phyloP scores from a whole-genome alignment of 345 rosid species.

The Clarkia xantiana region DNA sequence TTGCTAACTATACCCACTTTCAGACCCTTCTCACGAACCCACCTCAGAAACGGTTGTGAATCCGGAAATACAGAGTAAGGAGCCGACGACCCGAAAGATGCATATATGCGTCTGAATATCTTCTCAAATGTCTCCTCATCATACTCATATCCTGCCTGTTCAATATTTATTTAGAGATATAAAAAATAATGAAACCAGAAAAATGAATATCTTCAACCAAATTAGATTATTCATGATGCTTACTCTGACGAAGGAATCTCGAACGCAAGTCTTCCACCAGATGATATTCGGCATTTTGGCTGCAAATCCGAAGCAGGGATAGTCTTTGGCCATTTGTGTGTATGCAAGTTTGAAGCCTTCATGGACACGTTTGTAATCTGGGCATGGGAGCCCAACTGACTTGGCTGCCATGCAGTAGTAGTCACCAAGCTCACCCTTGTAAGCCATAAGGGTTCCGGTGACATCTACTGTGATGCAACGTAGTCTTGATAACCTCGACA shows the following conservation, averaged over 20 bases:
- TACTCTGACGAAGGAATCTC: constrained; percentile 75
- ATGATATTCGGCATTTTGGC: constrained; percentile 78
- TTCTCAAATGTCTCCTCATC: constrained; percentile 91
- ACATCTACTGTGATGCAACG: constrained; percentile 90
- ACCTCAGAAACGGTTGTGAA: constrained; percentile 71
- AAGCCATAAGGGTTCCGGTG: constrained; percentile 91
- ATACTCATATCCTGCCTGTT: constrained; percentile 92
- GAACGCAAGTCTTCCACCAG: constrained; percentile 92
- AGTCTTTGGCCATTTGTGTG: constrained; percentile 66
- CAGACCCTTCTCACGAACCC: constrained; percentile 62
- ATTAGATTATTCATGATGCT: not conserved
- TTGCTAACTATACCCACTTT: constrained; percentile 69
- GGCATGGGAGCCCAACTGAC: constrained; percentile 81
- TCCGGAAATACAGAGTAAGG: constrained; percentile 72
- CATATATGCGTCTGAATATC: constrained; percentile 66
- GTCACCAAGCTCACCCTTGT: constrained; percentile 98
- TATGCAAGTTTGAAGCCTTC: constrained; percentile 89
- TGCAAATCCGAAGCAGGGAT: constrained; percentile 82
- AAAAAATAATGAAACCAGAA: not conserved
- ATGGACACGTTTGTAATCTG: constrained; percentile 81
- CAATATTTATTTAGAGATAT: too few relatives aligned
- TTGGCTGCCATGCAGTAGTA: constrained; percentile 99
- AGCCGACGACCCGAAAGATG: constrained; percentile 91
- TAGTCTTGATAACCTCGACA: constrained; percentile 58
- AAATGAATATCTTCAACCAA: not conserved